phyloP scores from a whole-genome alignment of 306 rosid genomes.

The Vicia sativa region DNA sequence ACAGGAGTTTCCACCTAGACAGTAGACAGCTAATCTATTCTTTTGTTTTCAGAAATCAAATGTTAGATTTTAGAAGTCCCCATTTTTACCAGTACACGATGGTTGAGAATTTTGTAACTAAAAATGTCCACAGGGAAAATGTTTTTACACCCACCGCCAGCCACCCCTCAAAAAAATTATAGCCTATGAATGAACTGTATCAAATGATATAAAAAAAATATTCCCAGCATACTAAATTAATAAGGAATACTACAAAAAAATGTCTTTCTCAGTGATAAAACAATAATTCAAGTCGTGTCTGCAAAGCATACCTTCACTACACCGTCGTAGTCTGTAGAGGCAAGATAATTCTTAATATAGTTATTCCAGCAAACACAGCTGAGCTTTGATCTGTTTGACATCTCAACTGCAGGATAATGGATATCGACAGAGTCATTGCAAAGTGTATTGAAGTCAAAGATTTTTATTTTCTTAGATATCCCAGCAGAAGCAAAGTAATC shows the following conservation, averaged over 20 bases:
- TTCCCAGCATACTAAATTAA: conserved; percentile 21
- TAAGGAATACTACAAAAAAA: conserved; percentile 32
- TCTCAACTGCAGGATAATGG: conserved; percentile 86
- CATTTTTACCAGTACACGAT: background rate
- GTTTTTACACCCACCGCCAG: background rate
- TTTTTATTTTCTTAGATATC: conserved; percentile 85
- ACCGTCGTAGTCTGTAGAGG: conserved; percentile 92
- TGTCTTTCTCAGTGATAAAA: conserved; percentile 28
- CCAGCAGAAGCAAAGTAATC: conserved; percentile 96
- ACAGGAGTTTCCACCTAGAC: conserved; percentile 3
- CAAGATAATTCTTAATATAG: conserved; percentile 89
- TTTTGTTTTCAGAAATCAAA: background rate
- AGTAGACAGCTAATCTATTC: conserved; percentile 12
- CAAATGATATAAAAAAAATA: conserved; percentile 22
- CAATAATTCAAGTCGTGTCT: conserved; percentile 26
- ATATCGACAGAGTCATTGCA: conserved; percentile 74
- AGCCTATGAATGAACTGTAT: conserved; percentile 1
- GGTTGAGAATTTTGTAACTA: conserved; percentile 11
- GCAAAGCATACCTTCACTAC: conserved; percentile 73
- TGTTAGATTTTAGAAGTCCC: conserved; percentile 1
- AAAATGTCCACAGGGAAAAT: conserved; percentile 26
- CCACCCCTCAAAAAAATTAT: background rate
- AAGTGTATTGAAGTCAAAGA: conserved; percentile 79
- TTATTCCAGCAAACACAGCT: conserved; percentile 96
- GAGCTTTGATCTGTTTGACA: conserved; percentile 78